phyloP scores from a whole-genome alignment of 1,139 yeast species.

The Meyerozyma smithsonii region DNA sequence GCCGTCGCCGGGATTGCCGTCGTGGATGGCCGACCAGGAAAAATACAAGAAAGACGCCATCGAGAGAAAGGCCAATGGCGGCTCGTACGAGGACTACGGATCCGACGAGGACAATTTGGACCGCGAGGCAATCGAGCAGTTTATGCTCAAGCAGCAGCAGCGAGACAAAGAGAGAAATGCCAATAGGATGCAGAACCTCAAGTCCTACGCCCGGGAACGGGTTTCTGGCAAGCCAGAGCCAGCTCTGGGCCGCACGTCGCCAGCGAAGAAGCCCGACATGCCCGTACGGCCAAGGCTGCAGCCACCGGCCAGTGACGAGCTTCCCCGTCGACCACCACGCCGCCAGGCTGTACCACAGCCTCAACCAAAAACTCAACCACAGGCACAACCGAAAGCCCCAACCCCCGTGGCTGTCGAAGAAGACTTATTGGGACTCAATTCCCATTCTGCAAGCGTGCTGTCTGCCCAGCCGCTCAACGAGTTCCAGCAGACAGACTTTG shows the following conservation, averaged over 20 bases:
- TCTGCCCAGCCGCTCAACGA: constrained; percentile 31
- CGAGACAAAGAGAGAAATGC: constrained; percentile 34
- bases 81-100: constrained; percentile 35
- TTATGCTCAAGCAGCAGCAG: constrained; percentile 35
- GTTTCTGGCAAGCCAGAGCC: constrained; percentile 7
- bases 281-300: not conserved
- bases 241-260: not conserved
- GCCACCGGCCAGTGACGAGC: not conserved
- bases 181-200: constrained; percentile 21
- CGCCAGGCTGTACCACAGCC: constrained; percentile 1
- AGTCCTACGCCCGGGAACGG: constrained; percentile 17
- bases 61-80: constrained; percentile 34
- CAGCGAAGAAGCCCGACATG: not conserved
- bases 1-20: constrained; percentile 46
- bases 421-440: constrained; percentile 13
- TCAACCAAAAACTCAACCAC: constrained; percentile 4
- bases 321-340: constrained; percentile 4
- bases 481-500: constrained; percentile 47
- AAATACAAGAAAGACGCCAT: constrained; percentile 41
- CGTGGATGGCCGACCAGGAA: constrained; percentile 71
- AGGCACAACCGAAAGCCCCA: constrained; percentile 1
- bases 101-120: constrained; percentile 43
- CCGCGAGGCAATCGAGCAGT: constrained; percentile 34
- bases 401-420: too few species aligned
- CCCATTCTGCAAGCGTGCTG: constrained; percentile 6